Evolutionary conservation across 305 asterid species (phyloP).

Genomic region (Fraxinus ornus): DNA sequence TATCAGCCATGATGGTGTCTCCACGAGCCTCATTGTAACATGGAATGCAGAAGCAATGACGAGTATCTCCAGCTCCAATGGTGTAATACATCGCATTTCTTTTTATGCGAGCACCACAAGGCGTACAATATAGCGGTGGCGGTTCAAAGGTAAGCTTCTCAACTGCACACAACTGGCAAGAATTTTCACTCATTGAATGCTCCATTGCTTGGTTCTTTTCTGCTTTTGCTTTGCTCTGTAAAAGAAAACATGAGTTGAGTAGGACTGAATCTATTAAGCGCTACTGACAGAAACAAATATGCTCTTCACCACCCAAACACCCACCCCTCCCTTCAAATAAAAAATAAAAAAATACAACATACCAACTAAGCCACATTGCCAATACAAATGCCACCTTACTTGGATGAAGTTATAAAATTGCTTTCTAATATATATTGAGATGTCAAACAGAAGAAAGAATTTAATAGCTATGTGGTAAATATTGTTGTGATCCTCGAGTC

Average conservation of each 20-base stretch:
- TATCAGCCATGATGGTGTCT: constrained; percentile 70
- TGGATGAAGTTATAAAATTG: not conserved
- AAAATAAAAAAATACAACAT: constrained; percentile 2
- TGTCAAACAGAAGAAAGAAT: constrained; percentile 19
- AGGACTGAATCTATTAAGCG: constrained; percentile 12
- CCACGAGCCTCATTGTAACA: constrained; percentile 93
- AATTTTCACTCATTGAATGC: constrained; percentile 84
- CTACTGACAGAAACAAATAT: constrained; percentile 8
- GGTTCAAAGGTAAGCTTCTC: constrained; percentile 94
- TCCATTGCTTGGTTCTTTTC: constrained; percentile 97
- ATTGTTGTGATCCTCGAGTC: not conserved
- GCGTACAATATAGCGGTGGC: constrained; percentile 82
- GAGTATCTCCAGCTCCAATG: constrained; percentile 83
- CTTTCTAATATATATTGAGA: not conserved
- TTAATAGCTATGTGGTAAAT: not conserved
- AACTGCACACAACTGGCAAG: constrained; percentile 97
- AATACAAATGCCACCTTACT: not conserved
- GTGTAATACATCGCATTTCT: constrained; percentile 94
- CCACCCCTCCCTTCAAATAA: constrained; percentile 10
- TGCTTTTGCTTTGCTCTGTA: constrained; percentile 90
- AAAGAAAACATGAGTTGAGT: constrained; percentile 27
- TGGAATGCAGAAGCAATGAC: constrained; percentile 81
- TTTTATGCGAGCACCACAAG: constrained; percentile 96
- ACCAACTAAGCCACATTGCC: not conserved
- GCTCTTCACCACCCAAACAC: not conserved